These are phyloP conservation scores for Cairneyella variabilis DNA, from an alignment of 495 filamentous ascomycete species.

Conservation along the genomic window DNA sequence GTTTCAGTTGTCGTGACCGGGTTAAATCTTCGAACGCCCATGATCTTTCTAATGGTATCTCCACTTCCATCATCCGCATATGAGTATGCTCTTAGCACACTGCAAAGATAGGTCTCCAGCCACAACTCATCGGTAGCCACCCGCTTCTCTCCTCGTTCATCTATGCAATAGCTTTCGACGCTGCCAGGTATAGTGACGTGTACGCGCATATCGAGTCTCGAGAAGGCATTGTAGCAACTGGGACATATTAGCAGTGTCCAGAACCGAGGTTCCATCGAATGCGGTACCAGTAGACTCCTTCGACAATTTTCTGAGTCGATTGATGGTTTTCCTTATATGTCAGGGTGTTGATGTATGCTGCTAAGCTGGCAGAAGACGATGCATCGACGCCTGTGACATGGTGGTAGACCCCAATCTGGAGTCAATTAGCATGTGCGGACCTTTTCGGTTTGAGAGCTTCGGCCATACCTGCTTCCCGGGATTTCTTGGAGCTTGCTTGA, in stretches of 20 bases:
- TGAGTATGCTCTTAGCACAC: conserved; percentile 85
- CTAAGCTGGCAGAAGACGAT: conserved; percentile 92
- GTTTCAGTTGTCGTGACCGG: conserved; percentile 95
- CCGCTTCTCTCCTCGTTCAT: conserved; percentile 91
- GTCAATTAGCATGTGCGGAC: not conserved
- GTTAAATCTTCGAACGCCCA: conserved; percentile 93
- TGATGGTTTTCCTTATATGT: conserved; percentile 82
- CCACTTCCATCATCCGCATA: conserved; percentile 94
- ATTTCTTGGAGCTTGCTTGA: conserved; percentile 74
- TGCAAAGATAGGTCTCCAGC: conserved; percentile 96
- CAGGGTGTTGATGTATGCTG: conserved; percentile 96
- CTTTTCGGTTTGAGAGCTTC: not conserved
- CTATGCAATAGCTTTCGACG: conserved; percentile 93
- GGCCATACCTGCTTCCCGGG: conserved; percentile 57
- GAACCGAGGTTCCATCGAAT: not conserved
- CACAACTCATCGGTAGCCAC: conserved; percentile 89
- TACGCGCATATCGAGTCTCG: conserved; percentile 95
- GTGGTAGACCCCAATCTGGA: conserved; percentile 87
- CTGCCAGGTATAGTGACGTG: conserved; percentile 94
- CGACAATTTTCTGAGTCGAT: conserved; percentile 79
- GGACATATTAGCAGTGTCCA: conserved; percentile 16
- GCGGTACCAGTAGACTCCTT: conserved; percentile 86
- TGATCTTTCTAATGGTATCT: conserved; percentile 87
- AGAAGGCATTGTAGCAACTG: conserved; percentile 99
- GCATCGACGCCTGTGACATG: conserved; percentile 98